Conservation (phyloP, 2,329 filamentous ascomycete genomes). For the Neurospora crassa region DNA sequence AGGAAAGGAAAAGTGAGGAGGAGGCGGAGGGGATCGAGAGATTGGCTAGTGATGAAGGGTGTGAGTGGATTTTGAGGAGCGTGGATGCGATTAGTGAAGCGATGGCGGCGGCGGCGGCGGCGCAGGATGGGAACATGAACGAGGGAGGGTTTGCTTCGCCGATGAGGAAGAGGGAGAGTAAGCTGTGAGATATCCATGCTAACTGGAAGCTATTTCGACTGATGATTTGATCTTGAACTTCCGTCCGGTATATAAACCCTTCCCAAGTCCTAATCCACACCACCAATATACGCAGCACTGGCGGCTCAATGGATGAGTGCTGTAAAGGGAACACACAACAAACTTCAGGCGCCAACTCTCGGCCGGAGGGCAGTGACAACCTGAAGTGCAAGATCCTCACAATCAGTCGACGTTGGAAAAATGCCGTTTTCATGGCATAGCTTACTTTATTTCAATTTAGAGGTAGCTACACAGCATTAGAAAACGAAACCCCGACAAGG, state of each 20-base stretch:
- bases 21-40: constrained; percentile 29
- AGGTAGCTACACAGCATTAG: not conserved
- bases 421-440: not conserved
- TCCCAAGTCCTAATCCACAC: not conserved
- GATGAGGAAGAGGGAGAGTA: constrained; percentile 13
- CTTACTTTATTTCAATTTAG: not conserved
- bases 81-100: constrained; percentile 36
- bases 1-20: constrained; percentile 11
- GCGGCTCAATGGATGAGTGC: not conserved
- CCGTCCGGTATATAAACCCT: not conserved
- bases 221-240: not conserved
- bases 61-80: constrained; percentile 35
- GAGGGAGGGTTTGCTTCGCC: constrained; percentile 29
- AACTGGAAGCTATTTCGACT: not conserved
- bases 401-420: not conserved
- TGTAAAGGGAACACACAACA: not conserved
- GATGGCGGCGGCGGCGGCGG: constrained; percentile 16
- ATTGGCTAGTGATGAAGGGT: constrained; percentile 35
- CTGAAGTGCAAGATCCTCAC: not conserved
- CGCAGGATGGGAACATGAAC: constrained; percentile 17
- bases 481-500: not conserved
- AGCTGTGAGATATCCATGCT: constrained; percentile 13
- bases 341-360: not conserved
- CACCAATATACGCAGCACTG: not conserved
- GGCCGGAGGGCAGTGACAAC: too few relatives aligned